A percentile compares a stretch with the other conserved stretches of the same genome.
Evolutionary conservation across 2,329 filamentous ascomycete genomes (phyloP).

Genomic region (Stachybotrys elegans): DNA sequence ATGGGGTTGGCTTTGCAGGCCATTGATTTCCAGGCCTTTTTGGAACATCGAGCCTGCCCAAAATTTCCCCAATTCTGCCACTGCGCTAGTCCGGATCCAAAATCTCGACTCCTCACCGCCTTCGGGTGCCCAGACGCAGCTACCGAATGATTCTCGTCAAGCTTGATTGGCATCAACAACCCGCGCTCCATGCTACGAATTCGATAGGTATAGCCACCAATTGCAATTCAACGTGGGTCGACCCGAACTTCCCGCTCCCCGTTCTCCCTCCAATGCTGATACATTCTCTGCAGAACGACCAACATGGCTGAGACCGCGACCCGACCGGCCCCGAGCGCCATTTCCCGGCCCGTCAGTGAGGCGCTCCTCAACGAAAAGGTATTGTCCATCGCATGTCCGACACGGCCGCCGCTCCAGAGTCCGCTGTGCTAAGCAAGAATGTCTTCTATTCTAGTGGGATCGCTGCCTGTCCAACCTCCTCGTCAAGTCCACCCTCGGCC

Average conservation of each 20-base stretch:
- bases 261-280: constrained; percentile 16
- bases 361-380: constrained; percentile 99
- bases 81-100: constrained; percentile 16
- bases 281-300: constrained; percentile 11
- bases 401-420: neutral
- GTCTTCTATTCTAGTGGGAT: constrained; percentile 69
- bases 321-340: constrained; percentile 53
- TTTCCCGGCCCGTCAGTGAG: constrained; percentile 89
- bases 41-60: too few species aligned
- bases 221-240: constrained; percentile 6
- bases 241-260: constrained; percentile 14
- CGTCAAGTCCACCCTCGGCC: constrained; percentile 92
- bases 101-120: constrained; percentile 34
- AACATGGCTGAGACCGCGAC: constrained; percentile 50
- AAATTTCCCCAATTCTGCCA: constrained; percentile 45
- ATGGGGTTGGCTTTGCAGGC: too few species aligned
- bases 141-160: constrained; percentile 32
- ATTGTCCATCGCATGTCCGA: constrained; percentile 18
- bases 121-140: constrained; percentile 29
- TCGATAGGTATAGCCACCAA: too few species aligned
- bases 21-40: too few species aligned
- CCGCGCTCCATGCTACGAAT: constrained; percentile 24
- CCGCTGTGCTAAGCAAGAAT: too few species aligned
- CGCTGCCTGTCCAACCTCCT: constrained; percentile 96
- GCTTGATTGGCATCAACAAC: constrained; percentile 30